A percentile compares a stretch with the other conserved stretches of the same genome.
phyloP scores from a whole-genome alignment of 805 yeast genomes.

The Yamadazyma phyllophila region DNA sequence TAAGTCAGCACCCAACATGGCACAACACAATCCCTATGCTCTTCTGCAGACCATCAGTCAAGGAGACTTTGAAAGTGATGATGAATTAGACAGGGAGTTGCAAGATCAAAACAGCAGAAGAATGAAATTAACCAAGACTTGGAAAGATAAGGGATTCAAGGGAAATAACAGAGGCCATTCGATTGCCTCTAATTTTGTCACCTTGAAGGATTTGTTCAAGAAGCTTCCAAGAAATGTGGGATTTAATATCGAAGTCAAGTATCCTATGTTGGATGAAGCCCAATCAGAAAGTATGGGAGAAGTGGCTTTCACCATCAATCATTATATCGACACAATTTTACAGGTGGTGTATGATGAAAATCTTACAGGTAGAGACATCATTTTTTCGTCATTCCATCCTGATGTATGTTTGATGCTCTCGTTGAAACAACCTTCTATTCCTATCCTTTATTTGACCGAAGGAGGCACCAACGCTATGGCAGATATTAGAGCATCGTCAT shows the following conservation, averaged over 20 bases:
- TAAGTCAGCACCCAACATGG: slow-evolving; percentile 32
- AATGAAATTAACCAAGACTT: slow-evolving; percentile 85
- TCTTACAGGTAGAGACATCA: slow-evolving; percentile 76
- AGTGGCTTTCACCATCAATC: slow-evolving; percentile 76
- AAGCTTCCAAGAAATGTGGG: slow-evolving; percentile 83
- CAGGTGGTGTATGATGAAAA: slow-evolving; percentile 72
- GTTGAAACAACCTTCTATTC: slow-evolving; percentile 89
- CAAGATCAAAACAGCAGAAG: slow-evolving; percentile 49
- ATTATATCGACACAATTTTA: slow-evolving; percentile 85
- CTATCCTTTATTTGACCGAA: slow-evolving; percentile 86
- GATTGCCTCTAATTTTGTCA: slow-evolving; percentile 89
- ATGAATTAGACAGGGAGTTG: slow-evolving; percentile 38
- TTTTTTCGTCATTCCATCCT: slow-evolving; percentile 92
- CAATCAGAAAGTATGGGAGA: slow-evolving; percentile 86
- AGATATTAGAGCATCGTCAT: slow-evolving; percentile 80
- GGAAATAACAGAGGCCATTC: slow-evolving; percentile 90
- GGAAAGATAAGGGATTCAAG: slow-evolving; percentile 80
- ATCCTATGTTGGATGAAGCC: slow-evolving; percentile 94
- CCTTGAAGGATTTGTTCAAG: slow-evolving; percentile 77
- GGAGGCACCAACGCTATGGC: slow-evolving; percentile 85
- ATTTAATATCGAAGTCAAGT: slow-evolving; percentile 90
- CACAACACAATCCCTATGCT: slow-evolving; percentile 2
- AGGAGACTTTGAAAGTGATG: slow-evolving; percentile 16
- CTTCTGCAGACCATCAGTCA: slow-evolving; percentile 2
- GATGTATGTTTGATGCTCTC: slow-evolving; percentile 84